Evolutionary conservation across 2,329 filamentous ascomycete species (phyloP).

Genomic region (Epichloe sibirici): DNA sequence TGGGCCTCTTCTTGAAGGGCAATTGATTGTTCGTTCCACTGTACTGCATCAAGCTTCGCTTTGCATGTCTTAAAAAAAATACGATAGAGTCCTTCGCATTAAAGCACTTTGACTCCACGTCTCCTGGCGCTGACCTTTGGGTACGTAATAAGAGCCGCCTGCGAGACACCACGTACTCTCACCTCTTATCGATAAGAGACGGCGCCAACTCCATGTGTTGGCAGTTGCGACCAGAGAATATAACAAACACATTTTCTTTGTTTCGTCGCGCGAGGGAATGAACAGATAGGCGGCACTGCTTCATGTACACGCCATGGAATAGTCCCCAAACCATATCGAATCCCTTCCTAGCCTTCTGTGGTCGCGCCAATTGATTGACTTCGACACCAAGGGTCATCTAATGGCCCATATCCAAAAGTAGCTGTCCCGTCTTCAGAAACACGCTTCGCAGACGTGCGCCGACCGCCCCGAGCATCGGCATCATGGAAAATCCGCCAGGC

Average conservation of each 20-base stretch:
- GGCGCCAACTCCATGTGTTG: background rate
- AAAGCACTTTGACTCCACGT: too few relatives aligned
- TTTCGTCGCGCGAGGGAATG: background rate
- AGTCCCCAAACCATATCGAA: background rate
- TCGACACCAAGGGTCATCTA: background rate
- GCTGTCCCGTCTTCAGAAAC: background rate
- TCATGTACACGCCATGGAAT: background rate
- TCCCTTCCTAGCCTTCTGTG: background rate
- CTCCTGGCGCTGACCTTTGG: background rate
- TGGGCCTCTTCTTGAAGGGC: background rate
- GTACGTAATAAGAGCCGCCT: background rate
- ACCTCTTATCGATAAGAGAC: background rate
- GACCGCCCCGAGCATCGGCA: background rate
- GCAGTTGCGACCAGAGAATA: background rate
- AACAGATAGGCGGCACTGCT: background rate
- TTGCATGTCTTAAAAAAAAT: too few relatives aligned
- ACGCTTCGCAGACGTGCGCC: background rate
- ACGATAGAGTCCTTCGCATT: too few relatives aligned
- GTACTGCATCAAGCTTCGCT: too few relatives aligned
- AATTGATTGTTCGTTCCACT: too few relatives aligned
- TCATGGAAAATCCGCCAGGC: constrained; percentile 19
- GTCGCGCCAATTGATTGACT: background rate
- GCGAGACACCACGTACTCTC: background rate
- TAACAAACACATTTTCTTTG: background rate
- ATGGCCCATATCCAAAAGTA: background rate